phyloP scores from a whole-genome alignment of 2,329 filamentous ascomycete species.

The Rhynchosporium secalis region DNA sequence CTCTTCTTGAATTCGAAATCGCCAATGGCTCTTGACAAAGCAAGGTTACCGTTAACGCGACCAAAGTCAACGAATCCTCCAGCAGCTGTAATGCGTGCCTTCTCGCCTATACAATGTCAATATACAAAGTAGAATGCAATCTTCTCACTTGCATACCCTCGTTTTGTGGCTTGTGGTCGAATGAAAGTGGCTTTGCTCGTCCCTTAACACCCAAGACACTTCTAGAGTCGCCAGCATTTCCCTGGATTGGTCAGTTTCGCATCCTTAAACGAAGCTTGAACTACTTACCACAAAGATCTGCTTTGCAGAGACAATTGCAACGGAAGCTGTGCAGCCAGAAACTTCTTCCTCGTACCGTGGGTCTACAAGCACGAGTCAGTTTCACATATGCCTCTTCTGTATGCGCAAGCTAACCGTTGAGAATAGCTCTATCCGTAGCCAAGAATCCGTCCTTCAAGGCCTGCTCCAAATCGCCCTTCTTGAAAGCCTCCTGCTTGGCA shows the following conservation, averaged over 20 bases:
- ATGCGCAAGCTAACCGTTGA: conserved; percentile 68
- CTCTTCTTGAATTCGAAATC: conserved; percentile 99
- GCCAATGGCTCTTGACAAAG: conserved; percentile 93
- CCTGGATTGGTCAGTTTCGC: conserved; percentile 55
- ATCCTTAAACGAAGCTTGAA: conserved; percentile 3
- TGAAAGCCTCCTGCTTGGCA: conserved; percentile 91
- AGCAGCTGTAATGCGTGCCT: conserved; percentile 90
- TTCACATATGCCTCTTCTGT: conserved; percentile 15
- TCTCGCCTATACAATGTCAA: conserved; percentile 66
- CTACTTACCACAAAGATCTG: conserved; percentile 91
- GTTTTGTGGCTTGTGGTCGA: conserved; percentile 98
- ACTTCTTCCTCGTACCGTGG: conserved; percentile 97
- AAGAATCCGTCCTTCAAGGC: conserved; percentile 96
- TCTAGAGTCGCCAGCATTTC: conserved; percentile 95
- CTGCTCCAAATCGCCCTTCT: conserved; percentile 88
- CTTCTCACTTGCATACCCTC: conserved; percentile 62
- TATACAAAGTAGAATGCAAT: conserved; percentile 23
- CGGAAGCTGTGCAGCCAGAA: conserved; percentile 94
- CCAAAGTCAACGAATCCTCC: conserved; percentile 98
- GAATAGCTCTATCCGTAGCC: conserved; percentile 90
- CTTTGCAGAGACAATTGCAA: conserved; percentile 82
- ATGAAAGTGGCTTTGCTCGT: conserved; percentile 95
- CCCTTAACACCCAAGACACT: conserved; percentile 95
- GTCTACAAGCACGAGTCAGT: conserved; percentile 58
- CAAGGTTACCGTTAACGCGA: conserved; percentile 96